A percentile compares a stretch with the other conserved stretches of the same genome.
phyloP scores from a whole-genome alignment of 345 rosid genomes.

The Orychophragmus violaceus region DNA sequence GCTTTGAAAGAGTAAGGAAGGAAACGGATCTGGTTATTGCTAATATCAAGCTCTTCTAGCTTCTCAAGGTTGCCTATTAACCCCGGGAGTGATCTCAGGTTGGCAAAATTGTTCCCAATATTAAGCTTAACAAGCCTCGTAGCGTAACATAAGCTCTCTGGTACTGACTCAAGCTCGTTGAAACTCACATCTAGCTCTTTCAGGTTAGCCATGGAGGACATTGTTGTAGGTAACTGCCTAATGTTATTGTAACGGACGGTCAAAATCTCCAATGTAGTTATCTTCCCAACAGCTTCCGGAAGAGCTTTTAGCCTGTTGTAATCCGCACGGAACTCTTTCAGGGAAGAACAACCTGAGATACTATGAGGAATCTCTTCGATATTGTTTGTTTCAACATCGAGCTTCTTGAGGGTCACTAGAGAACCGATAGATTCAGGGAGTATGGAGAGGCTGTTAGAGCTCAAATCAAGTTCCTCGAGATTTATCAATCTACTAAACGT shows the following conservation, averaged over 20 bases:
- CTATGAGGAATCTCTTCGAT: constrained; percentile 84
- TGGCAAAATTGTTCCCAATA: constrained; percentile 91
- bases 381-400: constrained; percentile 76
- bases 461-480: constrained; percentile 80
- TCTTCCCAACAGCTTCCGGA: constrained; percentile 95
- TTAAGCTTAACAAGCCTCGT: constrained; percentile 82
- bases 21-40: constrained; percentile 89
- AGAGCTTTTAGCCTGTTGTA: constrained; percentile 95
- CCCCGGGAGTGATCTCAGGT: constrained; percentile 70
- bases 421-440: constrained; percentile 76
- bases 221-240: constrained; percentile 83
- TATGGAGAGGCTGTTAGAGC: constrained; percentile 60
- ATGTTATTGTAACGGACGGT: constrained; percentile 83
- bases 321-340: constrained; percentile 74
- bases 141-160: constrained; percentile 90
- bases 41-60: constrained; percentile 90
- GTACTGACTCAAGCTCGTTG: constrained; percentile 93
- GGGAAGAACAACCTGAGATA: constrained; percentile 61
- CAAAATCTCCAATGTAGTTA: constrained; percentile 62
- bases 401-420: constrained; percentile 53
- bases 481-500: constrained; percentile 50
- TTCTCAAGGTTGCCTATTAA: constrained; percentile 89
- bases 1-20: constrained; percentile 85
- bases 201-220: constrained; percentile 67
- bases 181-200: constrained; percentile 91